phyloP scores from a whole-genome alignment of 2,329 filamentous ascomycete species.

The Exophiala calicioides region DNA sequence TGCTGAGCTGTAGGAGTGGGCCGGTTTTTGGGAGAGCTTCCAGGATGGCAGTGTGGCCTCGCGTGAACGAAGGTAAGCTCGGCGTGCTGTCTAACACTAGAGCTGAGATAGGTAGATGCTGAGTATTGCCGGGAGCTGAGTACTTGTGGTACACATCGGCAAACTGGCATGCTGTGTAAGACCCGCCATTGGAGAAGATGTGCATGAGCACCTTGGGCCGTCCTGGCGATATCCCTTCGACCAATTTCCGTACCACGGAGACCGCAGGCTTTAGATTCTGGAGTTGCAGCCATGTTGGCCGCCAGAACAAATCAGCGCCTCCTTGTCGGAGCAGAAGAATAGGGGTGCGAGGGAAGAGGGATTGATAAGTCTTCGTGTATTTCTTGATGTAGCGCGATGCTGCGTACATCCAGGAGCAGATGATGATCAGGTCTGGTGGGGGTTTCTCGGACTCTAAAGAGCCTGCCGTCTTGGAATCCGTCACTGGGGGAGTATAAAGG shows the following conservation, averaged over 20 bases:
- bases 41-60: slow-evolving; percentile 16
- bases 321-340: slow-evolving; percentile 53
- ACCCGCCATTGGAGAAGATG: slow-evolving; percentile 57
- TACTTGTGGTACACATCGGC: slow-evolving; percentile 36
- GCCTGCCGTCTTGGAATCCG: background rate
- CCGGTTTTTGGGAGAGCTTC: slow-evolving; percentile 21
- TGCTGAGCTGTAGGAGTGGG: slow-evolving; percentile 9
- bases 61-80: slow-evolving; percentile 10
- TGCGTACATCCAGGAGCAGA: slow-evolving; percentile 56
- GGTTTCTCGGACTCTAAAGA: background rate
- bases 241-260: slow-evolving; percentile 40
- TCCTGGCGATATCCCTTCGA: slow-evolving; percentile 25
- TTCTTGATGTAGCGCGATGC: slow-evolving; percentile 55
- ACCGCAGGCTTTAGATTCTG: slow-evolving; percentile 44
- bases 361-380: slow-evolving; percentile 51
- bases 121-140: slow-evolving; percentile 32
- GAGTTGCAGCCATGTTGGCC: slow-evolving; percentile 34
- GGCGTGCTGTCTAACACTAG: slow-evolving; percentile 48
- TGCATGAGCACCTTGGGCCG: slow-evolving; percentile 49
- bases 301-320: slow-evolving; percentile 40
- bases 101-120: slow-evolving; percentile 47
- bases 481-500: slow-evolving; percentile 10
- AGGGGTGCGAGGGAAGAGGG: slow-evolving; percentile 47
- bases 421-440: slow-evolving; percentile 49
- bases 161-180: slow-evolving; percentile 44